Conservation (phyloP, 129 eudicot genomes). For the Helichrysum umbraculigerum region DNA sequence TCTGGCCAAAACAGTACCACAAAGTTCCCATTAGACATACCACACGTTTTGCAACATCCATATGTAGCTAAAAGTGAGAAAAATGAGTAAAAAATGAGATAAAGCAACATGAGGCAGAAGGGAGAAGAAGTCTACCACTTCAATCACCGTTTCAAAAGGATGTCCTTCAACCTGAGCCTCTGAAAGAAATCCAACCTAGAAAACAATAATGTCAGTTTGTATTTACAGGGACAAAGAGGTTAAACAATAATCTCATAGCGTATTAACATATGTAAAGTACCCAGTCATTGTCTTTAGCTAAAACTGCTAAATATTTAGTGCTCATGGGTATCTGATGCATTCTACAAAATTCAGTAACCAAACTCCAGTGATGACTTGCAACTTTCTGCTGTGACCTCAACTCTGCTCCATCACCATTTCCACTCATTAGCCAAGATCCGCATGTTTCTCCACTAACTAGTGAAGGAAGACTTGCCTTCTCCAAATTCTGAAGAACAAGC, state of each 20-base stretch:
- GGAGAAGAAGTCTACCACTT: slow-evolving; percentile 59
- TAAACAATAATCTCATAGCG: slow-evolving; percentile 7
- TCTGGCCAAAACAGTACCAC: not conserved
- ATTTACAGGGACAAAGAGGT: not conserved
- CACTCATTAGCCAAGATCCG: slow-evolving; percentile 87
- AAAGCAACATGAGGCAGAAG: not conserved
- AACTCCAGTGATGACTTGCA: slow-evolving; percentile 91
- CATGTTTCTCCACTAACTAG: slow-evolving; percentile 61
- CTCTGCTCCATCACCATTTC: slow-evolving; percentile 79
- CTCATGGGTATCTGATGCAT: slow-evolving; percentile 86
- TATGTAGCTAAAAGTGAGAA: not conserved
- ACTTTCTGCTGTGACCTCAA: slow-evolving; percentile 86
- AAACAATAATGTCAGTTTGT: slow-evolving; percentile 19
- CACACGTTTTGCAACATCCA: not conserved
- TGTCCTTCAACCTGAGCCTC: slow-evolving; percentile 93
- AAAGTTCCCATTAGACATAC: too few species aligned
- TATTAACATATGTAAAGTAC: slow-evolving; percentile 36
- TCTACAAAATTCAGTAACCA: slow-evolving; percentile 81
- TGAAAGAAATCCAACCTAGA: slow-evolving; percentile 78
- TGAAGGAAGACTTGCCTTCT: slow-evolving; percentile 78
- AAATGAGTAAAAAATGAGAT: not conserved
- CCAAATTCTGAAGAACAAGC: slow-evolving; percentile 88
- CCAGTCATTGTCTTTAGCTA: slow-evolving; percentile 97
- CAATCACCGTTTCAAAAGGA: slow-evolving; percentile 65
- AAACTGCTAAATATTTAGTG: slow-evolving; percentile 65